Evolutionary conservation across 1,139 yeast genomes (phyloP), one percentile per base, ranked within the genome.

Genomic region (Zhuliangozyma blackwelliae): DNA sequence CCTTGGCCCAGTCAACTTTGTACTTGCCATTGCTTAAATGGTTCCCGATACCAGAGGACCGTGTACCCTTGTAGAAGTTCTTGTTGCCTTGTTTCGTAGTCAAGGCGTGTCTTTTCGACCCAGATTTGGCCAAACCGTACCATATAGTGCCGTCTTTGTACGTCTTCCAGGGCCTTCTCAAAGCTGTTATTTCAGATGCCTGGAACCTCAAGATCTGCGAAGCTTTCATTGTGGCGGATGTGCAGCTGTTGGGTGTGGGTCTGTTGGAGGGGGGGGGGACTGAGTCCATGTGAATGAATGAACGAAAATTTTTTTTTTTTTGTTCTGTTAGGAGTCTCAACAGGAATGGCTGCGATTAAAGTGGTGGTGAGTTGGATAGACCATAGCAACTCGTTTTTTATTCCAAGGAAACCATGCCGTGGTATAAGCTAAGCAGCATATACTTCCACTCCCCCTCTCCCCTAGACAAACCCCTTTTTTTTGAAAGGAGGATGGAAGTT

Each of bases 31-130:
- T 72, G 27, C 72, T 68, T 40, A 94, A 83, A 56, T 84, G 78
- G 40, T 71, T 73, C 55, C 99, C 99, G 45, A 88, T 79, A 61
- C 97, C 97, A 2, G 95, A 76, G 5, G 98, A 87, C 44, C 97
- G 77, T 16, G 97, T 92, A 68, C 98, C 99, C 60, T 90, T 92
- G 65, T 94, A 92, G 65, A 74, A 87, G 52, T 85, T 82, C 69
- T 90, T 89, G 65, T 90, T 92, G 52, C 98, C 97, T 57, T 88
- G 92, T 55, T 92, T 92, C 26, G 96, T 83, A 23, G 96, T 85
- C 49, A 90, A 67, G 3, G 95, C 77, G 55, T 83, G 79, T 67
- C 98, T 79, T 56, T 83, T 87, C 49, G 89, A 81, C 39, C 97
- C 97, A 10, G 80, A 57, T 55, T 85, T 88, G 27, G 82, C 65